Conservation (phyloP, 2,329 filamentous ascomycete species). For the Trichoderma cornu-damae region DNA sequence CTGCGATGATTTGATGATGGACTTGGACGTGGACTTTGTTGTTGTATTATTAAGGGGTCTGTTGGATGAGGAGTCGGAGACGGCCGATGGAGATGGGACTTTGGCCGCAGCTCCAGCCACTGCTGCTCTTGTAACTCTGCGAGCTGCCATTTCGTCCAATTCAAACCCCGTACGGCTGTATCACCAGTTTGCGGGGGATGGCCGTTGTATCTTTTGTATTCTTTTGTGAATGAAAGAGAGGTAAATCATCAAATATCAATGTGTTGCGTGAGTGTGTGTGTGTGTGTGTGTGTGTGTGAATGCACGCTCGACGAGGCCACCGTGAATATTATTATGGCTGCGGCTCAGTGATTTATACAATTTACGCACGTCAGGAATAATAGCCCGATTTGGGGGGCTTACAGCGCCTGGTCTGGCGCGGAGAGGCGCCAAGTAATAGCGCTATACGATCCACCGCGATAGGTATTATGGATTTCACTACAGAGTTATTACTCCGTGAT, state of each 20-base stretch:
- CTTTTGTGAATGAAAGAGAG: not conserved
- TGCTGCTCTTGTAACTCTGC: not conserved
- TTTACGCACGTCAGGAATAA: not conserved
- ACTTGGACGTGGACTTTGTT: not conserved
- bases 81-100: not conserved
- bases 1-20: not conserved
- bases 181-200: not conserved
- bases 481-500: not conserved
- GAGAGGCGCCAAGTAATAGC: not conserved
- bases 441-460: no score
- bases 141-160: not conserved
- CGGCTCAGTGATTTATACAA: no score
- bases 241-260: no score
- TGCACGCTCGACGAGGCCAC: no score
- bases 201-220: not conserved
- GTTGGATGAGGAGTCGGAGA: not conserved
- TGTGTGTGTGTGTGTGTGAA: no score
- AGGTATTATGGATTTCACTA: no score
- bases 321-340: constrained; percentile 3
- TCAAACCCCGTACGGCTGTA: no score
- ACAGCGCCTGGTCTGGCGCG: not conserved
- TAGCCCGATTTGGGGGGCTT: not conserved
- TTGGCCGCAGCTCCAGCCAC: not conserved
- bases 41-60: not conserved
- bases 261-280: no score